A percentile compares a stretch with the other conserved stretches of the same genome.
Evolutionary conservation across 257 asterid genomes (phyloP).

Genomic region (Solanum clarkiae): DNA sequence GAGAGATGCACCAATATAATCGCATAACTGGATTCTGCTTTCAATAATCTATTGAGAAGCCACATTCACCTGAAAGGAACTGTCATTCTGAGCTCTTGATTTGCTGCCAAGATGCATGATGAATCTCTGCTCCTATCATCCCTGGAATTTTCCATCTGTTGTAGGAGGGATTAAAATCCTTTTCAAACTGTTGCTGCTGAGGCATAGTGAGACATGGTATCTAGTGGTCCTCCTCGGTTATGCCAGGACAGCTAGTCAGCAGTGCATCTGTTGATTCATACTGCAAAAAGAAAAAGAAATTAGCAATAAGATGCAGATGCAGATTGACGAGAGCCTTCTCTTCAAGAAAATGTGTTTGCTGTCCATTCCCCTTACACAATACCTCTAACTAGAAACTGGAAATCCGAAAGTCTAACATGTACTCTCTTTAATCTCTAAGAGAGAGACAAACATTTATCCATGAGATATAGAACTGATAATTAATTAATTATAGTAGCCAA

Average conservation of each 20-base stretch:
- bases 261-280: constrained; percentile 62
- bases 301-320: not conserved
- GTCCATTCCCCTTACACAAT: not conserved
- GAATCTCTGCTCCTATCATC: not conserved
- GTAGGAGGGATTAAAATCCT: not conserved
- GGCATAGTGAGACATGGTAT: not conserved
- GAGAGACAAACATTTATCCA: not conserved
- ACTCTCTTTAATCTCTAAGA: not conserved
- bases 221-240: constrained; percentile 80
- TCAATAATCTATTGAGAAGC: not conserved
- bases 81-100: not conserved
- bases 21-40: not conserved
- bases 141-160: not conserved
- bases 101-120: not conserved
- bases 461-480: not conserved
- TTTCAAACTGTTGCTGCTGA: not conserved
- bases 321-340: not conserved
- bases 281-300: constrained; percentile 24
- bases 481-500: not conserved
- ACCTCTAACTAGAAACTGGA: not conserved
- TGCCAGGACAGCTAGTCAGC: constrained; percentile 57
- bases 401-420: not conserved
- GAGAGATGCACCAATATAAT: not conserved
- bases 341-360: not conserved
- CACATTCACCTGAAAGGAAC: not conserved